These are phyloP conservation scores for Pelargonium myrrhifolium DNA, from an alignment of 441 rosid species.

Conservation along the genomic window DNA sequence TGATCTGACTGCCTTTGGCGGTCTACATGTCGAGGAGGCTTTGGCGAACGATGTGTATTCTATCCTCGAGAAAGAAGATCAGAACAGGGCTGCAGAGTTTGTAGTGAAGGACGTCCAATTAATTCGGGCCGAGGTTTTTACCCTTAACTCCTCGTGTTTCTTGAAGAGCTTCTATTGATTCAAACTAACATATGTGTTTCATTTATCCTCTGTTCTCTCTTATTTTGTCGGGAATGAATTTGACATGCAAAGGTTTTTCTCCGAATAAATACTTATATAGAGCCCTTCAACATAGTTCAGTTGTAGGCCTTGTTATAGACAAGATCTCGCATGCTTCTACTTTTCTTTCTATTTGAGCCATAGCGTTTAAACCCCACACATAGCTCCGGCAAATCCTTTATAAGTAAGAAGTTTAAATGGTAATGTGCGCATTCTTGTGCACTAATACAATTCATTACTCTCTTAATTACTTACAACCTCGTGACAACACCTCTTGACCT, in stretches of 20 bases:
- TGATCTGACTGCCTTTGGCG: constrained; percentile 77
- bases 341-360: no score
- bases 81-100: constrained; percentile 42
- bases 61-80: constrained; percentile 72
- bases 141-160: constrained; percentile 18
- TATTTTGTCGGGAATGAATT: not conserved
- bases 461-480: no score
- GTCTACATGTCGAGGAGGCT: constrained; percentile 50
- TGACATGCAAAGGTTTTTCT: no score
- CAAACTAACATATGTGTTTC: not conserved
- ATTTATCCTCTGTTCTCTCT: not conserved
- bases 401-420: no score
- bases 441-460: no score
- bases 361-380: no score
- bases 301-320: no score
- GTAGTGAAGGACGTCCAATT: constrained; percentile 76
- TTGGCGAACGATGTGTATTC: constrained; percentile 53
- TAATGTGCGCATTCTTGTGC: not conserved
- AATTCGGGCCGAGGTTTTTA: constrained; percentile 77
- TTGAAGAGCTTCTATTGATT: constrained; percentile 8
- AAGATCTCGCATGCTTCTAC: no score
- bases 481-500: not conserved
- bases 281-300: no score
- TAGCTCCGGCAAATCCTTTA: no score
- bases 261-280: no score